phyloP scores from a whole-genome alignment of 371 early-diverging fungal genomes.

The Dichotomocladium elegans region DNA sequence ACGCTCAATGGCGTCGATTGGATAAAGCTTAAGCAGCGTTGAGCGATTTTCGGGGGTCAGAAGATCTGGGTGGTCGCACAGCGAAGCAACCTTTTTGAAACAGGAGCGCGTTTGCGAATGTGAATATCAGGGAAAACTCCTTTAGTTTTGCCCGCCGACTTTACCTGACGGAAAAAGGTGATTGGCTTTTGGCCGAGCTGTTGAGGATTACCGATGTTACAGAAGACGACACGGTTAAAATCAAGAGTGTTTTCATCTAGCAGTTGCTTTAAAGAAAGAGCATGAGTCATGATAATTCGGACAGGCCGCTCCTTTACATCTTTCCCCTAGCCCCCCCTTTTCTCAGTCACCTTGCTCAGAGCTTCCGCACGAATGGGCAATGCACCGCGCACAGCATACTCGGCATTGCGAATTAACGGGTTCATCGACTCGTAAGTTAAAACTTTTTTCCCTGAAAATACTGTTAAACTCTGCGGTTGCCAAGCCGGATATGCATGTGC shows the following conservation, averaged over 20 bases:
- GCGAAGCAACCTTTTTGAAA: constrained; percentile 16
- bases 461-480: not conserved
- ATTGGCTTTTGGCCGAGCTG: constrained; percentile 92
- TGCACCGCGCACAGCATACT: constrained; percentile 96
- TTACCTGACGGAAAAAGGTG: constrained; percentile 94
- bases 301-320: too few relatives aligned
- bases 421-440: constrained; percentile 70
- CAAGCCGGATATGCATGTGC: too few relatives aligned
- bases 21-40: constrained; percentile 62
- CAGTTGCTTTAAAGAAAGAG: too few relatives aligned
- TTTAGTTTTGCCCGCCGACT: too few relatives aligned
- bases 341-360: constrained; percentile 61
- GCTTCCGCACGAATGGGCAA: constrained; percentile 94
- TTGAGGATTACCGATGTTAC: constrained; percentile 99
- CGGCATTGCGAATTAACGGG: constrained; percentile 67
- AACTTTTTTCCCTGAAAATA: constrained; percentile 36
- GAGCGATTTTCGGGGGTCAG: constrained; percentile 52
- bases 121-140: too few relatives aligned
- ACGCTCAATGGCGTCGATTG: constrained; percentile 82
- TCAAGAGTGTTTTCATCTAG: constrained; percentile 50
- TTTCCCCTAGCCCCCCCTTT: too few relatives aligned
- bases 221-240: constrained; percentile 78
- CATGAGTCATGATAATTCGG: not conserved
- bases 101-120: not conserved
- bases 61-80: constrained; percentile 79